Conservation (phyloP, 164 flowering plant species). For the Malania oleifera region DNA sequence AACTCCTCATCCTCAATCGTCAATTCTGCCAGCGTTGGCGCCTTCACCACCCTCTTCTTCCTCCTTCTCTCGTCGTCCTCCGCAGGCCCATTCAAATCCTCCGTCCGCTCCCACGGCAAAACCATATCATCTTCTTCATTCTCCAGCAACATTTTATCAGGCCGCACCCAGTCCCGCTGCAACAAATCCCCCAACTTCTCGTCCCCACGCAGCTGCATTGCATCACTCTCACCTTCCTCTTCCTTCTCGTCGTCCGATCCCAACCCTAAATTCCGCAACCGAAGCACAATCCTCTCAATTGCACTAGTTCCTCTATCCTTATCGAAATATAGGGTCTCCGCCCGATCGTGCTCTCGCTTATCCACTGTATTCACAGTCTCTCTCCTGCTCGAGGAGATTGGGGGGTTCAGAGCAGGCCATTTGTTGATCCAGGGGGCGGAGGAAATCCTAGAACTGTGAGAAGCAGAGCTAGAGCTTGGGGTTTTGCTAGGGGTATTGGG, state of each 20-base stretch:
- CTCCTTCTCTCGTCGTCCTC: slow-evolving; percentile 26
- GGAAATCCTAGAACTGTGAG: slow-evolving; percentile 13
- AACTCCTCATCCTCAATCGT: slow-evolving; percentile 77
- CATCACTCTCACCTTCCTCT: slow-evolving; percentile 33
- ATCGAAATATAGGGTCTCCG: slow-evolving; percentile 19
- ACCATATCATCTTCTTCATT: slow-evolving; percentile 33
- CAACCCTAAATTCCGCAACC: slow-evolving; percentile 68
- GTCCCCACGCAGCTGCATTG: slow-evolving; percentile 35
- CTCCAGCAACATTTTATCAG: slow-evolving; percentile 46
- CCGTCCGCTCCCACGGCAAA: slow-evolving; percentile 84
- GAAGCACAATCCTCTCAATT: slow-evolving; percentile 70
- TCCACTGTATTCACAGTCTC: background rate
- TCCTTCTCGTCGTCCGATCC: slow-evolving; percentile 56
- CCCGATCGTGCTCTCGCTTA: slow-evolving; percentile 6
- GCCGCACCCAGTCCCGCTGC: slow-evolving; percentile 76
- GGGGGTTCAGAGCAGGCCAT: slow-evolving; percentile 33
- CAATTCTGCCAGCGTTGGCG: slow-evolving; percentile 84
- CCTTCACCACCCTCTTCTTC: slow-evolving; percentile 46
- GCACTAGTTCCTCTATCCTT: slow-evolving; percentile 41
- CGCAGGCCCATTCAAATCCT: slow-evolving; percentile 19
- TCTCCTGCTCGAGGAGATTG: background rate
- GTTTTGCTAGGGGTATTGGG: slow-evolving; percentile 12
- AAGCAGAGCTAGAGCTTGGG: background rate
- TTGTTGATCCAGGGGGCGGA: slow-evolving; percentile 46
- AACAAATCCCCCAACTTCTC: slow-evolving; percentile 80